Base-by-base conservation (phyloP, 768 basidiomycete genomes). In the Boletus bicolor region DNA sequence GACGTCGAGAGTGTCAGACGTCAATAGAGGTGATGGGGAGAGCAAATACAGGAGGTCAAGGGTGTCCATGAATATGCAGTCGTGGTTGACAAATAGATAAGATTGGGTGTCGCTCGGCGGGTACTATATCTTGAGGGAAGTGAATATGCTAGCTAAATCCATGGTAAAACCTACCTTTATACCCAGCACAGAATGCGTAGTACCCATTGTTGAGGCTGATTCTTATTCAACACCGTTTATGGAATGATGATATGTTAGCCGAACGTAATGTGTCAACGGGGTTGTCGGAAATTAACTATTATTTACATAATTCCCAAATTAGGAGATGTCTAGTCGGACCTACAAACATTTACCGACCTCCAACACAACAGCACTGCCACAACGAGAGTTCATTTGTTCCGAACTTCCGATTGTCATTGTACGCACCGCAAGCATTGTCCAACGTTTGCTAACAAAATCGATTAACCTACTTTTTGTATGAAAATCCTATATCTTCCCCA, bases 1-100 rank as follows among this genome's bases (percentile, higher is more conserved):
- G 17, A 9, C 17, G 42, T 19, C 45, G 9, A 32, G 11, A 8
- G 34, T 28, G 17, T 51, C 51, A 17, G 51, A 6, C 4, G 36
- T 19, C 1, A 17, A 28, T 0, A 42, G 37, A 42, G 34, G 34
- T 28, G 49, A 53, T 4, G 32, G 15, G 39, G 46, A 58, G 36
- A 35, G 5, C 5, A 12, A 5, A 4, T 34, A 17, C 5, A 36
- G 21, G 30, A 44, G 17, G 34, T 7, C 34, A 11, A 63, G 1
- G 21, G 53, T 34, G 15, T 63, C 61, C 61, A 63, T 63, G 43
- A 32, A 26, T 42, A 26, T n/a, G 30, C 1, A 30, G 36, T 10
- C 7, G 19, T 5, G 9, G 24, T n/a, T 9, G 10, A 24, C 32
- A 34, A 34, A n/a, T 2, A 21, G 46, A 17, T 17, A 34, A 19